A percentile compares a stretch with the other conserved stretches of the same genome.
Evolutionary conservation across 192 early-diverging fungal genomes (phyloP).

Genomic region (Rhizophagus prolifer): DNA sequence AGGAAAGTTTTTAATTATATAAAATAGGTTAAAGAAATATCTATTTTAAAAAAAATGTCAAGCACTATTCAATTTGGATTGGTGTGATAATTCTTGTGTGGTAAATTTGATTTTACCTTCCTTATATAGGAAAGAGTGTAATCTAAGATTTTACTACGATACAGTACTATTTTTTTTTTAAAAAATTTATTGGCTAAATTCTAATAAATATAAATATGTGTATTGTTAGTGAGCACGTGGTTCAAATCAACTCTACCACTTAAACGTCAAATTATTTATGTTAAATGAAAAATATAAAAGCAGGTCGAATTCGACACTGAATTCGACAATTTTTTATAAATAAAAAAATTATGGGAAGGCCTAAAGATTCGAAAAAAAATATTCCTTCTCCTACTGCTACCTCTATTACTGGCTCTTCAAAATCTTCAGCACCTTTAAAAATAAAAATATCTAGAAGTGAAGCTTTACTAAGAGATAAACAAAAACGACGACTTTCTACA

Average conservation of each 20-base stretch:
- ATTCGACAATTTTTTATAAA: background rate
- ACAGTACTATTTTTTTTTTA: too few relatives aligned
- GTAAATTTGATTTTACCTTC: too few relatives aligned
- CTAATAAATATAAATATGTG: background rate
- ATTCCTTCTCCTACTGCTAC: background rate
- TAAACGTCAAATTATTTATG: background rate
- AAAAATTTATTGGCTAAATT: background rate
- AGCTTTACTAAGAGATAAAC: background rate
- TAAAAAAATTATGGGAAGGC: background rate
- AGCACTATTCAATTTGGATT: too few relatives aligned
- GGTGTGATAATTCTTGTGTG: too few relatives aligned
- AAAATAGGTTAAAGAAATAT: too few relatives aligned
- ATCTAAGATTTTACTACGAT: too few relatives aligned
- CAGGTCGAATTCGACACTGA: background rate
- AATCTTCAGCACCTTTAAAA: background rate
- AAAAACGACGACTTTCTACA: too few relatives aligned
- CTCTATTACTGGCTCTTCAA: background rate
- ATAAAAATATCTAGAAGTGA: background rate
- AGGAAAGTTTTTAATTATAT: too few relatives aligned
- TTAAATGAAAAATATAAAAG: background rate
- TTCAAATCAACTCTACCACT: background rate
- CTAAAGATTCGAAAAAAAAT: background rate
- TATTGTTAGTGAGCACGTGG: background rate
- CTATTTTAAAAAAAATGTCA: too few relatives aligned
- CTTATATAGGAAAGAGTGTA: too few relatives aligned